Conservation (phyloP, 2,329 filamentous ascomycete genomes). For the Leptographium procerum region DNA sequence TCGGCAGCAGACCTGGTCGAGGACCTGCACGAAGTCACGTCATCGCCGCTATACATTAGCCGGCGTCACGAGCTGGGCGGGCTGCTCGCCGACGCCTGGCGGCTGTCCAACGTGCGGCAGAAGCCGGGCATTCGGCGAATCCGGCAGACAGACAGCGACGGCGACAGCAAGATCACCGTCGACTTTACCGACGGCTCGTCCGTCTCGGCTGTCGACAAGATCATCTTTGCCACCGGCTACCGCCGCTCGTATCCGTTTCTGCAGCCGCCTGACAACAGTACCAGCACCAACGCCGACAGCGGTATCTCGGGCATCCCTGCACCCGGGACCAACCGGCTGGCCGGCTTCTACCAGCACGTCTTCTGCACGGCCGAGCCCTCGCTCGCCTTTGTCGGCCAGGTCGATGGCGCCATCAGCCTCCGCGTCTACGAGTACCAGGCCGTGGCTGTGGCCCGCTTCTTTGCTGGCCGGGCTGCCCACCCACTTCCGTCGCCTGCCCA, state of each 20-base stretch:
- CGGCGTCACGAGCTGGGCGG: slow-evolving; percentile 20
- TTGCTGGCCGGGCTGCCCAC: slow-evolving; percentile 36
- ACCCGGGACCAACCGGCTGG: slow-evolving; percentile 34
- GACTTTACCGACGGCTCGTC: slow-evolving; percentile 44
- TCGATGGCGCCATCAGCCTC: slow-evolving; percentile 45
- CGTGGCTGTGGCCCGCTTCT: slow-evolving; percentile 45
- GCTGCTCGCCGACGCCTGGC: slow-evolving; percentile 37
- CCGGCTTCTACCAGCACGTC: slow-evolving; percentile 45
- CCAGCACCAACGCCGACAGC: too few species aligned
- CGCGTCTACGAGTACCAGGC: slow-evolving; percentile 60
- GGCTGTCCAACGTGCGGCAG: slow-evolving; percentile 35
- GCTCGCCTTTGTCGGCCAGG: slow-evolving; percentile 44
- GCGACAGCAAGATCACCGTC: slow-evolving; percentile 24
- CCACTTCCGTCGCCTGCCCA: slow-evolving; percentile 35
- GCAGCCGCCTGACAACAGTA: too few species aligned
- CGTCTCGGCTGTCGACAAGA: slow-evolving; percentile 44
- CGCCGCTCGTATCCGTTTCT: slow-evolving; percentile 52
- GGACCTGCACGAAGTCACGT: slow-evolving; percentile 33
- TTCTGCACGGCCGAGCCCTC: slow-evolving; percentile 44
- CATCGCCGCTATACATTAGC: slow-evolving; percentile 37
- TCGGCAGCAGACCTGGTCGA: slow-evolving; percentile 47
- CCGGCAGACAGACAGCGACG: slow-evolving; percentile 41
- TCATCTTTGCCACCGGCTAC: slow-evolving; percentile 60
- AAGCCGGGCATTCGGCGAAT: slow-evolving; percentile 34
- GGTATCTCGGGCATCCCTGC: slow-evolving; percentile 18